A percentile compares a stretch with the other conserved stretches of the same genome.
Evolutionary conservation across 2,329 filamentous ascomycete genomes (phyloP).

Genomic region (Dothidotthia symphoricarpi): DNA sequence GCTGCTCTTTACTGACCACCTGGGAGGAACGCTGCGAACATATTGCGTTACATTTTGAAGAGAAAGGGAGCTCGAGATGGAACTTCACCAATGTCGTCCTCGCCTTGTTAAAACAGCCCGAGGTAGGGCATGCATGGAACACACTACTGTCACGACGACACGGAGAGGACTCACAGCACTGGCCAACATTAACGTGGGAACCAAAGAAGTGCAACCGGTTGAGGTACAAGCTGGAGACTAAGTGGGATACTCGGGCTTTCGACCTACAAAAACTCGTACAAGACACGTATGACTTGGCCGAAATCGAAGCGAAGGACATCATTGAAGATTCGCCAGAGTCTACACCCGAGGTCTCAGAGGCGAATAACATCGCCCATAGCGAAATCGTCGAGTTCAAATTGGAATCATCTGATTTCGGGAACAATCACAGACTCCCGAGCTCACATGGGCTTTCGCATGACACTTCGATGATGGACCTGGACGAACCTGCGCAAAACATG

Average conservation of each 20-base stretch:
- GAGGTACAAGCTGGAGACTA: slow-evolving; percentile 65
- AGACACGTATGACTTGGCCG: slow-evolving; percentile 57
- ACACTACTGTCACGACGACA: slow-evolving; percentile 54
- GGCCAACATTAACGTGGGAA: slow-evolving; percentile 56
- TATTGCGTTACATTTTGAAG: slow-evolving; percentile 66
- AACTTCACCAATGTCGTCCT: slow-evolving; percentile 68
- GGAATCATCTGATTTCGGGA: slow-evolving; percentile 33
- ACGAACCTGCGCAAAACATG: slow-evolving; percentile 33
- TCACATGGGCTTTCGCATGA: slow-evolving; percentile 34
- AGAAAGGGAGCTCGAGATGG: slow-evolving; percentile 62
- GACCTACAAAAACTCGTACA: slow-evolving; percentile 59
- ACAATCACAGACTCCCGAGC: slow-evolving; percentile 28
- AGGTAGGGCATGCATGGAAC: slow-evolving; percentile 62
- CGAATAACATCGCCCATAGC: slow-evolving; percentile 26
- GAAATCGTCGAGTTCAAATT: slow-evolving; percentile 39
- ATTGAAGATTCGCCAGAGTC: slow-evolving; percentile 24
- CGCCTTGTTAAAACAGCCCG: slow-evolving; percentile 64
- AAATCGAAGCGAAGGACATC: slow-evolving; percentile 33
- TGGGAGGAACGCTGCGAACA: slow-evolving; percentile 68
- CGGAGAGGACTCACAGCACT: slow-evolving; percentile 55
- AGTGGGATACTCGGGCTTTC: slow-evolving; percentile 53
- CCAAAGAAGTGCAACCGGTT: slow-evolving; percentile 63
- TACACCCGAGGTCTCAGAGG: slow-evolving; percentile 25
- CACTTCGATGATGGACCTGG: slow-evolving; percentile 38
- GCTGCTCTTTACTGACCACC: slow-evolving; percentile 60